Percentiles rank a stretch among this genome's conserved stretches.
phyloP scores from a whole-genome alignment of 228 moss, liverwort and hornwort species.

The Sphagnum fallax region DNA sequence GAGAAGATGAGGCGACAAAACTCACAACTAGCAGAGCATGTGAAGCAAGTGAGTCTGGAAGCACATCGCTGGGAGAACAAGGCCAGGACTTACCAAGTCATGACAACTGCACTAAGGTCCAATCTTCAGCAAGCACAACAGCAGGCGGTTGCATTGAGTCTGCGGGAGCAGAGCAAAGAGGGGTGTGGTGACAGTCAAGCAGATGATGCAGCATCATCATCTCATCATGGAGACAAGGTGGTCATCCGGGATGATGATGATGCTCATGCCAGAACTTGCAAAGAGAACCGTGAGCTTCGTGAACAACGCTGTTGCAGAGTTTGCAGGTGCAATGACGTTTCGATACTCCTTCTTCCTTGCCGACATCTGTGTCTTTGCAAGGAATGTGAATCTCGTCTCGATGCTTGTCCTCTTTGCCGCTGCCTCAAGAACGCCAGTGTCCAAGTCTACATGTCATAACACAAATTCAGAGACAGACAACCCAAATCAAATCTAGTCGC shows the following conservation, averaged over 20 bases:
- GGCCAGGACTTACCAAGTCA: conserved; percentile 27
- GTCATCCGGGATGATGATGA: conserved; percentile 25
- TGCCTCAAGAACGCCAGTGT: conserved; percentile 58
- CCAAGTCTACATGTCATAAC: conserved; percentile 48
- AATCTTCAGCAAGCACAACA: conserved; percentile 55
- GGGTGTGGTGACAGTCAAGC: conserved; percentile 68
- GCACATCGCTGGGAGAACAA: conserved; percentile 46
- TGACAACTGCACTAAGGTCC: conserved; percentile 23
- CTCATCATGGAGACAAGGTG: conserved; percentile 39
- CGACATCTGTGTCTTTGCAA: conserved; percentile 67
- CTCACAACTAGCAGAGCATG: conserved; percentile 49
- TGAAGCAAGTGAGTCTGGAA: conserved; percentile 39
- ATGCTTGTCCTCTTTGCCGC: conserved; percentile 52
- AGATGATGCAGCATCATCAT: conserved; percentile 61
- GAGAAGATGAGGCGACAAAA: conserved; percentile 46
- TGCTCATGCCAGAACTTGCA: conserved; percentile 34
- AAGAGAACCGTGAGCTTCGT: conserved; percentile 48
- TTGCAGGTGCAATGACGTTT: conserved; percentile 56
- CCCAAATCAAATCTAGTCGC: no score
- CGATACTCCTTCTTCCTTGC: conserved; percentile 56
- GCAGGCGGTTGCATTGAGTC: conserved; percentile 38
- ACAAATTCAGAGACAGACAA: no score
- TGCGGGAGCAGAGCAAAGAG: conserved; percentile 60
- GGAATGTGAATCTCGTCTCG: conserved; percentile 47
- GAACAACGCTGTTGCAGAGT: conserved; percentile 56